Conservation (phyloP, 345 rosid species). For the Microthlaspi erraticum region DNA sequence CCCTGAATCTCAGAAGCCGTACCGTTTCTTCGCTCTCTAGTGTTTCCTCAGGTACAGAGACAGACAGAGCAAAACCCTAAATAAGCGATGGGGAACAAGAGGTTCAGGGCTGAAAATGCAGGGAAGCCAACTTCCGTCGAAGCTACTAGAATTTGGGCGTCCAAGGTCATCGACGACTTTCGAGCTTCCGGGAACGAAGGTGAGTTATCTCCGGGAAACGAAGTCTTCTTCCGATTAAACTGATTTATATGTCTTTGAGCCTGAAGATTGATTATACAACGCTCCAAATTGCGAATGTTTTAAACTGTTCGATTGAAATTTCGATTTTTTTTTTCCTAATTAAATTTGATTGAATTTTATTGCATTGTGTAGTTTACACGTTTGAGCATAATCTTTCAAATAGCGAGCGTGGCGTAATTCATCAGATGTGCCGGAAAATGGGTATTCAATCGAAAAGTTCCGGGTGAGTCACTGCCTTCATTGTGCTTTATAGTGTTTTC, state of each 20-base stretch:
- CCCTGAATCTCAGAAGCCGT: conserved; percentile 27
- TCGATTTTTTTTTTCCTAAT: neutral
- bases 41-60: conserved; percentile 7
- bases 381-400: conserved; percentile 68
- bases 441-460: conserved; percentile 82
- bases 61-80: conserved; percentile 32
- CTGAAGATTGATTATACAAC: neutral
- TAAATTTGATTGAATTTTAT: conserved; percentile 10
- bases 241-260: neutral
- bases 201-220: conserved; percentile 31
- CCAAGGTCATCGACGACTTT: conserved; percentile 58
- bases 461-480: conserved; percentile 61
- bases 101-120: conserved; percentile 40
- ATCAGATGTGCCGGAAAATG: conserved; percentile 72
- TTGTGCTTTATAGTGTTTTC: neutral
- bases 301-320: conserved; percentile 2
- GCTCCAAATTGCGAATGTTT: conserved; percentile 11
- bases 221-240: conserved; percentile 34
- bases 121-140: conserved; percentile 53
- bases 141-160: conserved; percentile 60
- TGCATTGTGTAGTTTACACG: conserved; percentile 61
- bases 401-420: conserved; percentile 75
- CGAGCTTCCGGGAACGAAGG: conserved; percentile 59
- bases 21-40: conserved; percentile 17
- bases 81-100: conserved; percentile 46